These are phyloP conservation scores for Lasiodiplodia hormozganensis DNA, from an alignment of 2,329 filamentous ascomycete species.

Conservation along the genomic window DNA sequence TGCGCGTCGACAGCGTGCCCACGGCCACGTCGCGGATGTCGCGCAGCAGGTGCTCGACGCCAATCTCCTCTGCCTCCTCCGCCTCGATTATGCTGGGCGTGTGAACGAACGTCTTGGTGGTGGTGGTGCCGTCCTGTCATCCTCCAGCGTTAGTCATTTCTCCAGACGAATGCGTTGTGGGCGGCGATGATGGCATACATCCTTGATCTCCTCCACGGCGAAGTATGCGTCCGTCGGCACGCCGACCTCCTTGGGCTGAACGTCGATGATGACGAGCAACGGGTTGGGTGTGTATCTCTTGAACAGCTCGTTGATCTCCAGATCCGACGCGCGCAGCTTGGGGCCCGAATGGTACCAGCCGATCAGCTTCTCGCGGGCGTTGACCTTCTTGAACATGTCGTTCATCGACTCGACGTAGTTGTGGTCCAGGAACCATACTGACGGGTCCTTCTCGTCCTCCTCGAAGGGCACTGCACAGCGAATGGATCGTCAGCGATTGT, in stretches of 20 bases:
- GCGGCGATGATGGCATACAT: constrained; percentile 67
- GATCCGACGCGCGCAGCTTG: constrained; percentile 93
- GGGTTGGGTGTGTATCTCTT: constrained; percentile 98
- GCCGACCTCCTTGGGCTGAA: constrained; percentile 96
- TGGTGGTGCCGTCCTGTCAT: constrained; percentile 89
- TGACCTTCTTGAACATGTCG: constrained; percentile 99
- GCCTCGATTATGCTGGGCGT: constrained; percentile 98
- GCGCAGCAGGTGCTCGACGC: constrained; percentile 94
- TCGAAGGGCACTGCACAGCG: constrained; percentile 83
- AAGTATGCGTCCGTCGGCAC: constrained; percentile 99
- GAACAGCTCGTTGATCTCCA: constrained; percentile 99
- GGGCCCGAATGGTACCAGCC: constrained; percentile 99
- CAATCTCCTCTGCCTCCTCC: constrained; percentile 98
- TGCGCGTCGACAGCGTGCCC: constrained; percentile 92
- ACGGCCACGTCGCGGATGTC: constrained; percentile 98
- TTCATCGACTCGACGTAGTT: constrained; percentile 99
- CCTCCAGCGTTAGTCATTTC: constrained; percentile 15
- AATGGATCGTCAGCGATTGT: constrained; percentile 34
- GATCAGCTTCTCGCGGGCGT: constrained; percentile 97
- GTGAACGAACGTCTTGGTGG: constrained; percentile 96
- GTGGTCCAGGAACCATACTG: constrained; percentile 99
- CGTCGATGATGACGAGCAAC: constrained; percentile 95
- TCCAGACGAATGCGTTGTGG: neutral
- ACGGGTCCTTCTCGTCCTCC: constrained; percentile 97
- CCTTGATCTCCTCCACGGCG: constrained; percentile 98